Evolutionary conservation across 2,329 filamentous ascomycete genomes (phyloP), one percentile per base, ranked within the genome.

Genomic region (Alternaria incomplexa): DNA sequence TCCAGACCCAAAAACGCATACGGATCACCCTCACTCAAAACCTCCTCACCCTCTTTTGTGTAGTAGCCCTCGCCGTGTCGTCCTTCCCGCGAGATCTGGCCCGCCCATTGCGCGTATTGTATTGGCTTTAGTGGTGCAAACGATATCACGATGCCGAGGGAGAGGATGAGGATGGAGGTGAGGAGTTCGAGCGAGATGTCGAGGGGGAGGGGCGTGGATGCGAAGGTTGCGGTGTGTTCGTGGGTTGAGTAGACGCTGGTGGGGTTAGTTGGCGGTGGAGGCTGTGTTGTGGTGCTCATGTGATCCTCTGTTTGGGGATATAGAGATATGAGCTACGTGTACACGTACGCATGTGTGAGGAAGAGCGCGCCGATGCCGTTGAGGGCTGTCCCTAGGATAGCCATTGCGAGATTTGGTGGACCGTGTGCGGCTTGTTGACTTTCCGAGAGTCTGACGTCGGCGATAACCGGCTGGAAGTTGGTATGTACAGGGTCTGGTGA

Each of bases 191-290:
- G 86, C 40, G 89, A 88, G 73, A 99, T 96, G 76, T 99, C 96
- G 65, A 92, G 82, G 0, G 96, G 95, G 2, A 98, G 86, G 13
- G 73, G 73, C 15, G 86, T 70, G 61, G 67, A 78, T 67, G 61
- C 81, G 85, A 90, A 88, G 53, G 97, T 87, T 22, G 89, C 85
- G 7, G 93, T 91, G 82, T 97, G 92, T 83, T 99, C 96, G 81
- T 97, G 92, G 50, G 94, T 93, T 55, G 96, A 99, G 82, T 98
- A 99, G 82, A 94, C 96, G 67, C 96, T 99, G 77, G 12, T 48
- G 45, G 43, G 32, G 56, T 77, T 62, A 77, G 70, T 40, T 26
- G 3, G 7, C 3, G 6, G 48, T 6, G 2, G 11, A 6, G 5
- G 8, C 3, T 15, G 36, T n/a, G 30, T 2, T 11, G 3, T 12